These are phyloP conservation scores for Cyberlindnera maclurae DNA, from an alignment of 805 yeast genomes.

Conservation along the genomic window DNA sequence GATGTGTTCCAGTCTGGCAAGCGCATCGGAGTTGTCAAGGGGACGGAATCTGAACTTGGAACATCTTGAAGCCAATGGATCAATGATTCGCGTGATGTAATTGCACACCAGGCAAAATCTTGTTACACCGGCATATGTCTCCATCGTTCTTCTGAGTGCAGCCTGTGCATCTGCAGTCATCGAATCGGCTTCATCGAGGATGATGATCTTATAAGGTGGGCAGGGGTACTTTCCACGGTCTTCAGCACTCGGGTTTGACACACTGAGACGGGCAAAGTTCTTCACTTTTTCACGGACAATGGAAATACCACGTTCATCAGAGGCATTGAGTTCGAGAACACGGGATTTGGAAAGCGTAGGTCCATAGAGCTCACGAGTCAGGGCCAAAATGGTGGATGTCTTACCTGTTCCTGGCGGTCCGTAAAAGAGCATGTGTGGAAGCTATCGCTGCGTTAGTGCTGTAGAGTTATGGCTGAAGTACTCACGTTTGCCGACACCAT, in stretches of 20 bases:
- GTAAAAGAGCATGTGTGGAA: conserved; percentile 87
- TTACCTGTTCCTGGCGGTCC: conserved; percentile 96
- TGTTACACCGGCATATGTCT: conserved; percentile 80
- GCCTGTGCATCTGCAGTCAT: conserved; percentile 97
- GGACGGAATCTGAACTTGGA: conserved; percentile 88
- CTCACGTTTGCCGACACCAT: conserved; percentile 58
- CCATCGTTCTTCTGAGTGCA: conserved; percentile 94
- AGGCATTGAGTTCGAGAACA: conserved; percentile 79
- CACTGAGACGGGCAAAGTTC: conserved; percentile 77
- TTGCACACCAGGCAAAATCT: conserved; percentile 94
- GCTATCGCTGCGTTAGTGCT: conserved; percentile 6
- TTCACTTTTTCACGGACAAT: conserved; percentile 82
- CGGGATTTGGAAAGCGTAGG: conserved; percentile 61
- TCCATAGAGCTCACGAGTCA: conserved; percentile 74
- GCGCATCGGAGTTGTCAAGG: conserved; percentile 64
- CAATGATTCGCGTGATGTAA: conserved; percentile 93
- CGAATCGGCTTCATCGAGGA: conserved; percentile 93
- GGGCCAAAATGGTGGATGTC: conserved; percentile 79
- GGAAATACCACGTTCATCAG: conserved; percentile 86
- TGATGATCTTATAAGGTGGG: conserved; percentile 91
- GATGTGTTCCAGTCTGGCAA: conserved; percentile 58
- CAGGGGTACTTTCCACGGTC: conserved; percentile 78
- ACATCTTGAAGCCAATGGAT: conserved; percentile 94
- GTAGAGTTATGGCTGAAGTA: not conserved
- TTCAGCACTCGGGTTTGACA: conserved; percentile 69